Evolutionary conservation across 1,284 basidiomycete genomes (phyloP), one percentile per base, ranked within the genome.

Genomic region (Ustilago trichophora): DNA sequence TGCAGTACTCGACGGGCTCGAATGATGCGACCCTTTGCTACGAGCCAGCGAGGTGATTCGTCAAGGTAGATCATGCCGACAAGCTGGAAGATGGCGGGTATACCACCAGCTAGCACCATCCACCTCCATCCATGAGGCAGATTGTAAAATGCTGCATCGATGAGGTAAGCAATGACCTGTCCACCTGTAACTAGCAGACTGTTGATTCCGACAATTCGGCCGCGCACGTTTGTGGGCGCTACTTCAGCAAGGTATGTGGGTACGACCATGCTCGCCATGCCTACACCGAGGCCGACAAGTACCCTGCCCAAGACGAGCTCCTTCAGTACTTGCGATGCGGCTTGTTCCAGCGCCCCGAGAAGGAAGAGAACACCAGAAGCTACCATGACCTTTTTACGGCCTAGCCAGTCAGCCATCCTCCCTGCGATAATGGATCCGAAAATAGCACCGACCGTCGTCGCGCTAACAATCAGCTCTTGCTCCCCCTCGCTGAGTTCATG

Each of bases 401-500:
- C 76, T 3, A 69, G 33, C 60, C 68, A 70, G 43, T 75, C 73
- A 6, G 66, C 53, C 41, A 75, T 49, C 24, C 62, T 52, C 6
- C 70, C 73, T 2, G 71, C 75, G 3, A 55, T 37, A 12, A 78
- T 49, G 4, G 73, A 54, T 12, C 75, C 76, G 4, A 75, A 7
- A 25, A 78, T 78, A 3, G 76, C 76, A 11, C 75, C 76, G 12
- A 71, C 64, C 3, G 75, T 78, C 2, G 76, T 78, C 9, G 68
- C 59, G 40, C 58, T 58, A 2, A 78, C 76, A 34, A 78, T 64
- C n/a, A 77, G 50, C 25, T 73, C 76, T 50, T 78, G 76, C 45
- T 75, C 75, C 10, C 65, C 68, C 11, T 73, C 60, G 38, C 43
- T 64, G 2, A 78, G 54, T n/a, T 69, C 49, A 37, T 75, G 71